Base-by-base conservation (phyloP, 2,329 filamentous ascomycete species). In the Ophiostoma ips region DNA sequence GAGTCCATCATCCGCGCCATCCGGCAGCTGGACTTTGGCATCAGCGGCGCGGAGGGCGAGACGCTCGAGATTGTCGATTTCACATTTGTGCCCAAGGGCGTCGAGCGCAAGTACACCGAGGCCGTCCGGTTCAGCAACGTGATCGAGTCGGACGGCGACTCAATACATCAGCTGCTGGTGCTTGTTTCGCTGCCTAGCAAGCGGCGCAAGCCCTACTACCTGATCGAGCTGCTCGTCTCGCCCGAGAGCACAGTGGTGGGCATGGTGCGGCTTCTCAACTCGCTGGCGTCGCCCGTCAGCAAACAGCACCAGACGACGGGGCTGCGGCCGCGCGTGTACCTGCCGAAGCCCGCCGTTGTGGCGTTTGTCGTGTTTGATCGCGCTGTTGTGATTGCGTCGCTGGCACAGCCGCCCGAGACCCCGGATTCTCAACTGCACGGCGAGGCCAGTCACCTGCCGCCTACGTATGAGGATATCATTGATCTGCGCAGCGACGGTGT, bases 381-480 rank as follows among this genome's bases (percentile, higher is more conserved):
- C 55, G 85, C 87, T 4, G 73, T 92, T 24, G 76, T 92, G 18
- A 68, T 96, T 24, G 73, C 84, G 8, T 94, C 88, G 0, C 75
- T 94, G 45, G 73, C 76, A 3, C 73, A 74, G 46, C 71, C 76
- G 1, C 77, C 80, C 13, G 79, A 86, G 40, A 82, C 81, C 2
- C 85, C 87, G 8, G 84, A 88, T 47, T 77, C 79, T 2, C 88
- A 95, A 61, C 71, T 94, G 3, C 75, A 84, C 55, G 69, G 76
- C 50, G 81, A 85, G 50, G 47, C 31, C 46, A 81, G 73, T 35
- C 75, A 82, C 58, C 69, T 81, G 19, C 76, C 79, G 1, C 67
- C 81, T 16, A 75, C 79, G 0, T 95, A 89, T 58, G 88, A 96
- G 62, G 92, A 98, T 63, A 80, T 85, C 2, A 73, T 98, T 34